Base-by-base conservation (phyloP, 1,139 yeast genomes). In the Scheffersomyces cryptocercus region DNA sequence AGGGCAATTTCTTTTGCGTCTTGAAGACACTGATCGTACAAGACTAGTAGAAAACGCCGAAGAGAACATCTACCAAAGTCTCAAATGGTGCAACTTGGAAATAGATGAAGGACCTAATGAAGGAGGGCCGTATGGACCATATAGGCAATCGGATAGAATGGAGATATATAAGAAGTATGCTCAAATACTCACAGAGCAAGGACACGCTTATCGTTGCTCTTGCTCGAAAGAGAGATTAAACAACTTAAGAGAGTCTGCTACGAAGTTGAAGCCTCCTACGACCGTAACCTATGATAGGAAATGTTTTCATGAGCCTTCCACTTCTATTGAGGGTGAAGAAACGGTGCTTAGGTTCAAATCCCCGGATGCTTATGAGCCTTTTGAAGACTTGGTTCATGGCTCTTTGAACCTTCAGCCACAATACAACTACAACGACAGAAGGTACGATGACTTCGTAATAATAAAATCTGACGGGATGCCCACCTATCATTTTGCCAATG, bases 401-500 rank as follows among this genome's bases (percentile, higher is more conserved):
- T 61, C 62, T 5, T 66, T 89, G 30, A 79, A 87, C 51, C 68
- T 88, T 35, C 97, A 89, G 61, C 90, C 95, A 1, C 97, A 89
- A 60, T 70, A 79, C 37, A 89, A 91, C 59, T 61, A 66, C 16
- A 64, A 63, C 26, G 97, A 90, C 63, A 70, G 83, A 36, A 73
- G 98, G 39, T 90, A 76, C 61, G 99, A 93, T 59, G 99, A 95
- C 62, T 90, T 91, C 28, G 88, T 93, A 7, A 71, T 93, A 33
- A 67, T 93, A 61, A 93, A 95, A 61, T 86, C 96, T 7, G 98
- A 93, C 60, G 93, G 95, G 0, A 70, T 88, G 49, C 99, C 99
- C 13, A 93, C 99, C 0, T 93, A 93, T 56, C 99, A 93, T 65
- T 85, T 93, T 58, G 99, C 99, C 15, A 91, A 89, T 57, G 97